Conservation (phyloP, 2,329 filamentous ascomycete genomes). For the Dothistroma septosporum region DNA sequence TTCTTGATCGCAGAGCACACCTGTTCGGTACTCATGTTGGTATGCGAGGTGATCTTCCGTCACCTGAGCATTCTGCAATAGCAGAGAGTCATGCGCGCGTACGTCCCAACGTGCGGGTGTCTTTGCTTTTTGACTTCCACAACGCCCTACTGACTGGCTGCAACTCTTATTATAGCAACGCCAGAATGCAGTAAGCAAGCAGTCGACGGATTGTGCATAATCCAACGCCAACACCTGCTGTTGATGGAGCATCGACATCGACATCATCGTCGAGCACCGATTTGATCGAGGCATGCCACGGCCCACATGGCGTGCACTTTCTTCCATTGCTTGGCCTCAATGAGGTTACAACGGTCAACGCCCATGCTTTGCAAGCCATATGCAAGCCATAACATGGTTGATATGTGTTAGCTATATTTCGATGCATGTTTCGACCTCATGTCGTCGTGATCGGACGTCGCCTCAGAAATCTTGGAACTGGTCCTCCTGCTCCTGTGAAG, state of each 20-base stretch:
- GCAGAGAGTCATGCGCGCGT: background rate
- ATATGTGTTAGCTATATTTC: background rate
- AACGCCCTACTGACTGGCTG: too few relatives aligned
- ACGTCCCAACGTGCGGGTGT: background rate
- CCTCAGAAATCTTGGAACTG: conserved; percentile 31
- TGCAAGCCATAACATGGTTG: background rate
- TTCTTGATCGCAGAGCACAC: background rate
- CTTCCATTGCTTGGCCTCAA: background rate
- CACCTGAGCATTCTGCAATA: background rate
- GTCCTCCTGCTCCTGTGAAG: conserved; percentile 22
- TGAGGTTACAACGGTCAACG: background rate
- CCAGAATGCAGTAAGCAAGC: too few relatives aligned
- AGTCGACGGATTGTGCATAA: too few relatives aligned
- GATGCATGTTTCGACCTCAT: background rate
- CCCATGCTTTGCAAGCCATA: background rate
- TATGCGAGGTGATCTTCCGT: background rate
- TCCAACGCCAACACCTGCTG: too few relatives aligned
- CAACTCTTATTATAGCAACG: too few relatives aligned
- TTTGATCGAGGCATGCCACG: background rate
- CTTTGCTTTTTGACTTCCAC: too few relatives aligned
- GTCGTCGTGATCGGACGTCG: background rate
- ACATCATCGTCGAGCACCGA: background rate
- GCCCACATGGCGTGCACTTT: background rate
- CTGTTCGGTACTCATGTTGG: background rate
- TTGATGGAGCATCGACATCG: background rate